Base-by-base conservation (phyloP, 306 rosid species). In the Vigna reflexopilosa region DNA sequence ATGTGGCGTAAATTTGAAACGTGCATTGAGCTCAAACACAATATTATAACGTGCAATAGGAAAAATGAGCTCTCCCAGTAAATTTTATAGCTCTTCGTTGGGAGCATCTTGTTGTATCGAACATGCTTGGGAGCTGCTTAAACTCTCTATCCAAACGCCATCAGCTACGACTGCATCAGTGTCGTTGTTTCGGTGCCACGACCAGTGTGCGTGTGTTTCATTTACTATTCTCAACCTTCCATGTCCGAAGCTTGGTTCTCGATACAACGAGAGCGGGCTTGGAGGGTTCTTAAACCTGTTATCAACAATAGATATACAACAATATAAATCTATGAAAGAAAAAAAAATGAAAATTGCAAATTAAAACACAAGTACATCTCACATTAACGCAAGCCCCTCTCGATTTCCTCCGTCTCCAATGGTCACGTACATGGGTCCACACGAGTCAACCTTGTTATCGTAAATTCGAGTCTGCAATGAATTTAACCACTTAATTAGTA, bases 131-230 rank as follows among this genome's bases (percentile, higher is more conserved):
- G 67, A 15, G 19, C 56, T 80, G 69, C 81, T 85, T 65, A 90
- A 78, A 79, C 82, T 92, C 20, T 80, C 26, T 42, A 92, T 76
- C 96, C 90, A 86, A 11, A 87, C 34, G 15, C 24, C 47, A 49
- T 92, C 97, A 6, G 93, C 91, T 20, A 83, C 87, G 34, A 86
- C 48, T 6, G 87, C 70, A 67, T 76, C 55, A 7, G 45, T 2
- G 38, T 92, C 93, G 44, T 92, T 85, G 92, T 92, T 92, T 26
- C 97, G 92, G 72, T 92, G 92, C 97, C 97, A 92, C 49, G 91
- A 84, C 97, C 96, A 89, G 4, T 83, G 72, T 67, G 96, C 96
- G 72, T 86, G 92, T 8, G 97, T 89, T 63, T 83, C 92, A 51
- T 90, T 89, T 38, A 85, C 0, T 49, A 90, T 82, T 68, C 82